Base-by-base conservation (phyloP, 2,329 filamentous ascomycete genomes). In the Neofusicoccum ribis region DNA sequence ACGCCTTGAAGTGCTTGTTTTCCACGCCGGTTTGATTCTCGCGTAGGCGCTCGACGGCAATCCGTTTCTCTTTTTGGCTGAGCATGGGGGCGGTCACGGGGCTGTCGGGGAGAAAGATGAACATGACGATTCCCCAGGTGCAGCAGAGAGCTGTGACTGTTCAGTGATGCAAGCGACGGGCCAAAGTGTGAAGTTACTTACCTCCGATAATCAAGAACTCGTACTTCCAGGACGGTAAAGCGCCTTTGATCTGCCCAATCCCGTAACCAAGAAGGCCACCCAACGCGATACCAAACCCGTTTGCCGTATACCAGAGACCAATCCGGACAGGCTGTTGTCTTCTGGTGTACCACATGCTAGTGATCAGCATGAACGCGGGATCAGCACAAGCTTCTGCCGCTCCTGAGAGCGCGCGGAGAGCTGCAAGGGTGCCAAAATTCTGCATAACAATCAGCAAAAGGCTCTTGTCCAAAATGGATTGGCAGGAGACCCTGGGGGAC, bases 281-380 rank as follows among this genome's bases (percentile, higher is more conserved):
- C 0, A 87, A 80, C 0, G 86, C 85, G 39, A 87, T 86, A 1
- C 84, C 86, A 7, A 87, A 72, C 0, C 86, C 86, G 54, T 87
- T 87, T 36, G 84, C 85, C 0, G 82, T 81, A 64, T 72, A 88
- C 85, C 85, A 88, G 0, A 85, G 76, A 1, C 84, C 85, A 58
- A 88, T 86, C 0, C 87, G 79, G 2, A 85, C 79, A 0, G 88
- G 86, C 69, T 90, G 88, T 69, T 90, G 85, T 3, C 81, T 79
- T 9, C 86, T 80, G 1, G 86, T 88, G 69, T 88, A 86, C 83
- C 86, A 90, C 86, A 89, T 89, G 4, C 82, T 82, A 0, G 87
- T 89, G 41, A 89, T 86, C 1, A 90, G 74, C 80, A 89, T 87
- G 66, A 89, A 87, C 0, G 81, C 83, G 1, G 87, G 87, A 69